These are phyloP conservation scores for Orbilia javanica DNA, from an alignment of 2,329 filamentous ascomycete species.

Conservation along the genomic window DNA sequence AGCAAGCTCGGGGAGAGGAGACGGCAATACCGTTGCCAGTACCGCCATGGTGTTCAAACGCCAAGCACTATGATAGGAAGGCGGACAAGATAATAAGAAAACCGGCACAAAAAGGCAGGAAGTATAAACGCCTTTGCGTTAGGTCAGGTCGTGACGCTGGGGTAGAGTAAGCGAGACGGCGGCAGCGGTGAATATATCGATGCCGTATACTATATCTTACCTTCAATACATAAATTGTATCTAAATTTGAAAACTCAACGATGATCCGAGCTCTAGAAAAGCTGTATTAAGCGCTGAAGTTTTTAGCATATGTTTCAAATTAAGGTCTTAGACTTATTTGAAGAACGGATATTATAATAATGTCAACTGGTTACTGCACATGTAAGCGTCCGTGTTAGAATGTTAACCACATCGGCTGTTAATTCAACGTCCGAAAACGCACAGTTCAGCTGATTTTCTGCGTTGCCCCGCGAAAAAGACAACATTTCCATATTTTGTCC, in stretches of 20 bases:
- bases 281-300: slow-evolving; percentile 35
- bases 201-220: background rate
- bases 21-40: slow-evolving; percentile 1
- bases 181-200: background rate
- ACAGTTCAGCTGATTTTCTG: slow-evolving; percentile 13
- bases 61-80: slow-evolving; percentile 19
- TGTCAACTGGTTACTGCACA: background rate
- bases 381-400: too few species aligned
- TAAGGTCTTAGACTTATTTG: slow-evolving; percentile 9
- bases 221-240: background rate
- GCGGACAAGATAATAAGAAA: slow-evolving; percentile 9
- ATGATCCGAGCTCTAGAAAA: background rate
- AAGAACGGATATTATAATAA: slow-evolving; percentile 2
- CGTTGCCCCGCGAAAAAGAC: slow-evolving; percentile 41
- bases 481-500: slow-evolving; percentile 17
- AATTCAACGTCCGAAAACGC: slow-evolving; percentile 1
- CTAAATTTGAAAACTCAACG: slow-evolving; percentile 1
- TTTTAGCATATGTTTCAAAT: slow-evolving; percentile 36
- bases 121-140: slow-evolving; percentile 40
- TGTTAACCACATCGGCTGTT: background rate
- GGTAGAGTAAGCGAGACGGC: slow-evolving; percentile 45
- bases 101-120: slow-evolving; percentile 6
- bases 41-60: slow-evolving; percentile 19
- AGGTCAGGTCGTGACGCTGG: background rate
- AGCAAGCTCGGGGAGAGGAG: slow-evolving; percentile 9